phyloP scores from a whole-genome alignment of 192 early-diverging fungal species.

The Coemansia sp. region DNA sequence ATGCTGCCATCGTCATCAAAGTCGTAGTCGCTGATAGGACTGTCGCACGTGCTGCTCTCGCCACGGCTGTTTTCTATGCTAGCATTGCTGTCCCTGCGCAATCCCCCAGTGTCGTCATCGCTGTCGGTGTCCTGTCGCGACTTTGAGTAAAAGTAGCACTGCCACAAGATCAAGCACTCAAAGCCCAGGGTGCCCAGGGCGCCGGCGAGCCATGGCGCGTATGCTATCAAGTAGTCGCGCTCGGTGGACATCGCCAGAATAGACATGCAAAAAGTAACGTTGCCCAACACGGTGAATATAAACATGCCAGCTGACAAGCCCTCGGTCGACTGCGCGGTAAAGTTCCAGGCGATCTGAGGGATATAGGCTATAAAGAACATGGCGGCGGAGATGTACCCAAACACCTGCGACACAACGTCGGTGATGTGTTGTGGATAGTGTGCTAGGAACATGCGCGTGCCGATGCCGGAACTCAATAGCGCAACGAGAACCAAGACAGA shows the following conservation, averaged over 20 bases:
- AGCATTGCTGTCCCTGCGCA: neutral
- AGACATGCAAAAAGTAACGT: slow-evolving; percentile 56
- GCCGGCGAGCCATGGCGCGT: slow-evolving; percentile 51
- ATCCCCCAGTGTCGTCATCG: neutral
- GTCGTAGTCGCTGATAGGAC: slow-evolving; percentile 9
- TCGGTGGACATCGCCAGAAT: slow-evolving; percentile 43
- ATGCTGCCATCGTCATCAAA: slow-evolving; percentile 16
- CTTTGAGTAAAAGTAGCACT: slow-evolving; percentile 47
- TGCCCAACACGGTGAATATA: slow-evolving; percentile 78
- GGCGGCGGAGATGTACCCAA: slow-evolving; percentile 73
- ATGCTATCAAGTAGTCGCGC: slow-evolving; percentile 33
- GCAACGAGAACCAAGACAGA: slow-evolving; percentile 19
- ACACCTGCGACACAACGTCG: slow-evolving; percentile 59
- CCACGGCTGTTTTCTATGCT: slow-evolving; percentile 5
- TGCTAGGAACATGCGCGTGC: slow-evolving; percentile 26
- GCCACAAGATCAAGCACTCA: slow-evolving; percentile 42
- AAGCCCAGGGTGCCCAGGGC: slow-evolving; percentile 50
- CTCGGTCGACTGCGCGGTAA: slow-evolving; percentile 66
- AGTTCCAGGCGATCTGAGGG: slow-evolving; percentile 85
- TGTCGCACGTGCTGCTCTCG: slow-evolving; percentile 2
- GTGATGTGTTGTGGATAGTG: slow-evolving; percentile 42
- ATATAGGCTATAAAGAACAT: slow-evolving; percentile 73
- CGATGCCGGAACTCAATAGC: slow-evolving; percentile 19
- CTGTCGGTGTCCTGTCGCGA: neutral
- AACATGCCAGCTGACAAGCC: slow-evolving; percentile 85